Percentiles rank a stretch among this genome's conserved stretches.
These are phyloP conservation scores for Candida vaughaniae DNA, from an alignment of 805 yeast genomes.

Conservation along the genomic window DNA sequence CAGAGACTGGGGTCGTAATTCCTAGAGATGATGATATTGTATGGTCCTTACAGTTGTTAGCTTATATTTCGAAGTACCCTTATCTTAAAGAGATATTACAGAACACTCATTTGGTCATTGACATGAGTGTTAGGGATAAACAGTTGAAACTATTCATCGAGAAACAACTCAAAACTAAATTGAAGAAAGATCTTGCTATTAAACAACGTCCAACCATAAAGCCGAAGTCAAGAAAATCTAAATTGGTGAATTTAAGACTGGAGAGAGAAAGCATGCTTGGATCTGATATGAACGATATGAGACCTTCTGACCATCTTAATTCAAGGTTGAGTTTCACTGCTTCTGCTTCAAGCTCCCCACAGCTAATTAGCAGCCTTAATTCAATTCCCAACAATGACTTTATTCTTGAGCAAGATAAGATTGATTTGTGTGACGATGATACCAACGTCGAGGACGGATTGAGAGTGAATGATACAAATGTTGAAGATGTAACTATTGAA, in stretches of 20 bases:
- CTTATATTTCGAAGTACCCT: conserved; percentile 91
- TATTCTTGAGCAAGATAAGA: conserved; percentile 32
- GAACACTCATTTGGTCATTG: conserved; percentile 70
- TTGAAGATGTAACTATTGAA: conserved; percentile 23
- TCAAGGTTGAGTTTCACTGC: conserved; percentile 27
- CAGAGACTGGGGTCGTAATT: conserved; percentile 67
- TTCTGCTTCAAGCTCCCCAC: conserved; percentile 41
- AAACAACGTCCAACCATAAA: conserved; percentile 32
- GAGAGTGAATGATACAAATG: conserved; percentile 25
- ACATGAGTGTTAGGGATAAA: conserved; percentile 49
- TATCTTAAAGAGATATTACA: conserved; percentile 72
- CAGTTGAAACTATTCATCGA: conserved; percentile 36
- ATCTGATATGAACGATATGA: not conserved
- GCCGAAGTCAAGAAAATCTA: conserved; percentile 31
- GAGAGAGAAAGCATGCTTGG: not conserved
- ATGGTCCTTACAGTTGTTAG: conserved; percentile 89
- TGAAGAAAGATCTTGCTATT: conserved; percentile 28
- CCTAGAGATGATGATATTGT: conserved; percentile 93
- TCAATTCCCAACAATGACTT: conserved; percentile 30
- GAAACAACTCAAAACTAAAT: conserved; percentile 31
- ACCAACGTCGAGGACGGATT: conserved; percentile 25
- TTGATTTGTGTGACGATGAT: conserved; percentile 27
- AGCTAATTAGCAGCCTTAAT: conserved; percentile 33
- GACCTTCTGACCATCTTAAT: not conserved
- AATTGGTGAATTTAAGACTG: conserved; percentile 6